A percentile compares a stretch with the other conserved stretches of the same genome.
phyloP scores from a whole-genome alignment of 768 basidiomycete genomes.

The Tremella fuciformis region DNA sequence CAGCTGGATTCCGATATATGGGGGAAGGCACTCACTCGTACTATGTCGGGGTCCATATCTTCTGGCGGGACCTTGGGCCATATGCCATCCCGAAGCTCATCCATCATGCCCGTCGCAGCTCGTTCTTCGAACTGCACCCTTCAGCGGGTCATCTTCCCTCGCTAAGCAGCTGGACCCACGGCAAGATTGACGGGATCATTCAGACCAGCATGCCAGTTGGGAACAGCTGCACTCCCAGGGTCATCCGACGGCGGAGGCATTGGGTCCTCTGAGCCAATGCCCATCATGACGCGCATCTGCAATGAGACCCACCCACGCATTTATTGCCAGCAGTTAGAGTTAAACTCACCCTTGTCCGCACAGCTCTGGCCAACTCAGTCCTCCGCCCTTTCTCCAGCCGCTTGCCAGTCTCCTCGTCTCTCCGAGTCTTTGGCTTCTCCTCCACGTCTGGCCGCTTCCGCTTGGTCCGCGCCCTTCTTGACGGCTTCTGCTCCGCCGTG shows the following conservation, averaged over 20 bases:
- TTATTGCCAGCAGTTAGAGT: background rate
- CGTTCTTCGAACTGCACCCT: background rate
- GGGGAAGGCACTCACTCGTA: constrained; percentile 14
- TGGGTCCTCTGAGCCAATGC: constrained; percentile 18
- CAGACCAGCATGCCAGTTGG: constrained; percentile 7
- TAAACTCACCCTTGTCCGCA: constrained; percentile 21
- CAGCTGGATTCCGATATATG: background rate
- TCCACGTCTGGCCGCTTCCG: constrained; percentile 7
- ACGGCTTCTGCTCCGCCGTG: background rate
- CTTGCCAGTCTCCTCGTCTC: constrained; percentile 32
- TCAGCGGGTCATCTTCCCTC: background rate
- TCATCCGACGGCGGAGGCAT: constrained; percentile 16
- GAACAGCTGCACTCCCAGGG: background rate
- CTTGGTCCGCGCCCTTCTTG: background rate
- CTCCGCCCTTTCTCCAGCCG: constrained; percentile 28
- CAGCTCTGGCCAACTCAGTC: constrained; percentile 22
- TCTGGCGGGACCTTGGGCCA: constrained; percentile 16
- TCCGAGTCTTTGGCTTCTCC: background rate
- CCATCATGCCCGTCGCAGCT: background rate
- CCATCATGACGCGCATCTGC: constrained; percentile 18
- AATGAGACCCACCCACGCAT: background rate
- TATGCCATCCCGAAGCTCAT: constrained; percentile 3
- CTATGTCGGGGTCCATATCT: constrained; percentile 17
- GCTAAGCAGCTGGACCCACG: background rate
- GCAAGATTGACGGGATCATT: background rate